A percentile compares a stretch with the other conserved stretches of the same genome.
Conservation (phyloP, 2,329 filamentous ascomycete species). For the Aspergillus pseudoterreus region DNA sequence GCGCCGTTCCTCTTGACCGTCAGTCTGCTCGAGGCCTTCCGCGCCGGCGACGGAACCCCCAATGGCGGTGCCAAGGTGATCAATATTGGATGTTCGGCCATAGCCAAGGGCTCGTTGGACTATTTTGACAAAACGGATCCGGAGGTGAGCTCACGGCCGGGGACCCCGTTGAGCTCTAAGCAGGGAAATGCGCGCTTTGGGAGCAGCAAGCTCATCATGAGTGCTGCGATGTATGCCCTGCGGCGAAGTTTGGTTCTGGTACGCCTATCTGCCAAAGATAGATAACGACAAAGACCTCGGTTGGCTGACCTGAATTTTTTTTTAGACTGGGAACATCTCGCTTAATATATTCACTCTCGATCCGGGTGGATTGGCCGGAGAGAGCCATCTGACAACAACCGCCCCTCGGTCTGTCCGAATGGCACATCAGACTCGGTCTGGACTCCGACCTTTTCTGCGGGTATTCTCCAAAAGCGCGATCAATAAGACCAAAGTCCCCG, state of each 20-base stretch:
- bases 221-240: constrained; percentile 34
- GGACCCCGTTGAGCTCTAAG: constrained; percentile 24
- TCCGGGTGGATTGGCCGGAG: constrained; percentile 28
- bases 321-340: constrained; percentile 30
- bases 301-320: too few species aligned
- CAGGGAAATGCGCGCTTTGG: constrained; percentile 29
- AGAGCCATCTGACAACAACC: constrained; percentile 21
- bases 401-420: constrained; percentile 28
- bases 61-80: constrained; percentile 32
- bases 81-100: constrained; percentile 33
- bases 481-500: constrained; percentile 33
- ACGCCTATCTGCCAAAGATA: constrained; percentile 11
- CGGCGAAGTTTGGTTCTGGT: constrained; percentile 33
- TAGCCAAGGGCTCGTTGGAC: constrained; percentile 28
- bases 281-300: too few species aligned
- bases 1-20: constrained; percentile 35
- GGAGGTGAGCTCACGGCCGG: constrained; percentile 15
- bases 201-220: constrained; percentile 35
- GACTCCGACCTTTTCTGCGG: constrained; percentile 30
- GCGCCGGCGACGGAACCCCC: constrained; percentile 28
- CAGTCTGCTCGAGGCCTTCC: constrained; percentile 34
- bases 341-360: constrained; percentile 37
- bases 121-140: constrained; percentile 27
- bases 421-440: constrained; percentile 29
- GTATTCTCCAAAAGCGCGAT: constrained; percentile 34